These are phyloP conservation scores for Eustoma russellianum DNA, from an alignment of 257 asterid genomes.

Conservation along the genomic window DNA sequence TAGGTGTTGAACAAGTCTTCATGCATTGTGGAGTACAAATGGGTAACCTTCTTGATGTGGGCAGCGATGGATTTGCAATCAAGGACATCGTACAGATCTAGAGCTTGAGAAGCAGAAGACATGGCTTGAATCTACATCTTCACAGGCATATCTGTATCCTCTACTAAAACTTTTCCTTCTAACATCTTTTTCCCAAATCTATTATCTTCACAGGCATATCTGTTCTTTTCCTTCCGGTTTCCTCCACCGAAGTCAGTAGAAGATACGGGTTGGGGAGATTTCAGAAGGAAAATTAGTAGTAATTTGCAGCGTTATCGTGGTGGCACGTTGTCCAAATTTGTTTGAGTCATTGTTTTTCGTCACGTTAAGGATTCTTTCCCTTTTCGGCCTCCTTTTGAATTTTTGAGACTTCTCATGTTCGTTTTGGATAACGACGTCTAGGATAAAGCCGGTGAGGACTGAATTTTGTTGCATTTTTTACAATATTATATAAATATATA, in stretches of 20 bases:
- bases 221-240: background rate
- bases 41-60: conserved; percentile 41
- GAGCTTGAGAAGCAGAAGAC: conserved; percentile 78
- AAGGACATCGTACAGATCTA: conserved; percentile 73
- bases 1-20: no score
- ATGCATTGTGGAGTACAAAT: background rate
- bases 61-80: conserved; percentile 53
- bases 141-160: conserved; percentile 74
- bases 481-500: no score
- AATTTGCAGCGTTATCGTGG: conserved; percentile 12
- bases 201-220: background rate
- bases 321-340: conserved; percentile 30
- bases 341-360: conserved; percentile 21
- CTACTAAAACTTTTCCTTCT: conserved; percentile 51
- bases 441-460: conserved; percentile 35
- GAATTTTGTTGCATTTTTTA: conserved; percentile 9
- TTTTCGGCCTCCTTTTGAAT: conserved; percentile 9
- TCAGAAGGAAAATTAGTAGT: conserved; percentile 31
- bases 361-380: conserved; percentile 18
- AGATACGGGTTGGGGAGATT: no score
- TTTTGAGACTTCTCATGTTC: conserved; percentile 9
- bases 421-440: conserved; percentile 35
- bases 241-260: background rate
- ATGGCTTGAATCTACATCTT: conserved; percentile 93
- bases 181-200: conserved; percentile 15